Evolutionary conservation across 2,329 filamentous ascomycete species (phyloP).

Genomic region (Stagonosporopsis cucurbitacearum): DNA sequence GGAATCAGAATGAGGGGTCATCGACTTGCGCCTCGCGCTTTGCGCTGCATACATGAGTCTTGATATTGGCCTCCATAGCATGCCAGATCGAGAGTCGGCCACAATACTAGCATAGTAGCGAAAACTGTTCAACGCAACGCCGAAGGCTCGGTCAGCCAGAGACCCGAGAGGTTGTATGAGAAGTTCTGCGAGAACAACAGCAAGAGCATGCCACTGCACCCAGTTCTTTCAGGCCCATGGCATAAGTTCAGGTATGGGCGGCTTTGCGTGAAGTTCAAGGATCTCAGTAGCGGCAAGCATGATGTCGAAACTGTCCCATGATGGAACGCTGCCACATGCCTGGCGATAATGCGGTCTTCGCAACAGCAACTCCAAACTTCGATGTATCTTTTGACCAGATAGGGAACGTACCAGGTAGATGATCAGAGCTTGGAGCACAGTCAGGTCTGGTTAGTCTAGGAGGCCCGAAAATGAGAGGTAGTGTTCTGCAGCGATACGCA

Average conservation of each 20-base stretch:
- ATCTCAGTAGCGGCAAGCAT: constrained; percentile 9
- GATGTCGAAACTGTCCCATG: constrained; percentile 17
- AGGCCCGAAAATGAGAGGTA: constrained; percentile 7
- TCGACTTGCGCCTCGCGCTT: neutral
- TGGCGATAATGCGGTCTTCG: constrained; percentile 16
- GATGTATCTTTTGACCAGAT: constrained; percentile 7
- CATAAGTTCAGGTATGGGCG: constrained; percentile 1
- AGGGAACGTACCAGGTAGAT: neutral
- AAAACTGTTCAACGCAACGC: constrained; percentile 4
- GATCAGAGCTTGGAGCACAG: neutral
- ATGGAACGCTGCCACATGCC: constrained; percentile 6
- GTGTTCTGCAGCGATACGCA: neutral
- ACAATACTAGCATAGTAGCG: constrained; percentile 12
- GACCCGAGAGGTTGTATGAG: neutral
- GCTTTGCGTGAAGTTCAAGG: constrained; percentile 14
- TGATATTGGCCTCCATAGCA: constrained; percentile 24
- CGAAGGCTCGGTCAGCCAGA: constrained; percentile 10
- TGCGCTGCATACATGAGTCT: constrained; percentile 21
- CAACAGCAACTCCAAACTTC: constrained; percentile 10
- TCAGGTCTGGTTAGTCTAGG: constrained; percentile 9
- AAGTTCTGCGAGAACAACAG: constrained; percentile 21
- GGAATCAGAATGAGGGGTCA: neutral
- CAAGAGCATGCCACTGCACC: constrained; percentile 25
- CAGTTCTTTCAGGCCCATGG: constrained; percentile 25
- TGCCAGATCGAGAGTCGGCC: constrained; percentile 18